Evolutionary conservation across 164 flowering plant genomes (phyloP).

Genomic region (Nymphaea colorata): DNA sequence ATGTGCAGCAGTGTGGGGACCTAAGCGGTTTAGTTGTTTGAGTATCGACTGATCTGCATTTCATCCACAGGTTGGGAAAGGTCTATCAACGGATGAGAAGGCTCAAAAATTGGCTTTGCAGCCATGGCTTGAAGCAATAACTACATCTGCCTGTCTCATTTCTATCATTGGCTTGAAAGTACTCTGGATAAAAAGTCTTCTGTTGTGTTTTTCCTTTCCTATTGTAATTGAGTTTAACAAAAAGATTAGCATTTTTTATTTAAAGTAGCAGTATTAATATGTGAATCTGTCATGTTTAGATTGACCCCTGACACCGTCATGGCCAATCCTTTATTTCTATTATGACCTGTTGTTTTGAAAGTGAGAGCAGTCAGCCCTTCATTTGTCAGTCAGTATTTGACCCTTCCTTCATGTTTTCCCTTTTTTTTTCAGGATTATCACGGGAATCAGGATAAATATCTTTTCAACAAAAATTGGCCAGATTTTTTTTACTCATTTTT

Average conservation of each 20-base stretch:
- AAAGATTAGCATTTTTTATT: no score
- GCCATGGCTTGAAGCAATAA: slow-evolving; percentile 89
- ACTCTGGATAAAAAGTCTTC: background rate
- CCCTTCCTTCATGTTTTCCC: background rate
- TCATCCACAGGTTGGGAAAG: slow-evolving; percentile 53
- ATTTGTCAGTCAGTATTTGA: slow-evolving; percentile 47
- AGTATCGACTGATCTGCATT: no score
- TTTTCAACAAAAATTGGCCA: no score
- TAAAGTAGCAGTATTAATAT: background rate
- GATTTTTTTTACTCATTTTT: no score
- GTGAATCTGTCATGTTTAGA: slow-evolving; percentile 20
- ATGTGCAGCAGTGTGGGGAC: no score
- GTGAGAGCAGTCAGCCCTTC: slow-evolving; percentile 57
- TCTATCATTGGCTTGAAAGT: background rate
- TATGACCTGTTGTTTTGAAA: slow-evolving; percentile 47
- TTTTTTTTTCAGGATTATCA: background rate
- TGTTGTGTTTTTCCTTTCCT: background rate
- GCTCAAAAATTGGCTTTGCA: slow-evolving; percentile 56
- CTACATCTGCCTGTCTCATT: slow-evolving; percentile 6
- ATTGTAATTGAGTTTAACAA: background rate
- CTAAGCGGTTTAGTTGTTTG: no score
- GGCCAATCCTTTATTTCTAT: slow-evolving; percentile 60
- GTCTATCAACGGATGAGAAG: slow-evolving; percentile 59
- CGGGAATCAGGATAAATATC: no score
- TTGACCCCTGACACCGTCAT: slow-evolving; percentile 69